phyloP scores from a whole-genome alignment of 768 basidiomycete genomes.

The Chiua virens region DNA sequence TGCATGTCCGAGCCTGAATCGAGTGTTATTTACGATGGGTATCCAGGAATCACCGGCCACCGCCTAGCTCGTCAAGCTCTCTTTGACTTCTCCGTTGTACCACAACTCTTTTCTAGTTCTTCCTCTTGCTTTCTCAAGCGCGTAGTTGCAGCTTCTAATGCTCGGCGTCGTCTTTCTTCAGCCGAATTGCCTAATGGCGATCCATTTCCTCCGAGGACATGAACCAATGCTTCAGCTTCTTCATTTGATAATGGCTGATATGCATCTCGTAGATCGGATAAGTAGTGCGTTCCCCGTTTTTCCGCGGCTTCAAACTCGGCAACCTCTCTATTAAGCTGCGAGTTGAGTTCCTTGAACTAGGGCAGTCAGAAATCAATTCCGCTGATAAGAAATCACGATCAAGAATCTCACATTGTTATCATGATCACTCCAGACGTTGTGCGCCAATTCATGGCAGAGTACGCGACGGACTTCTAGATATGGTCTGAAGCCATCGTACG shows the following conservation, averaged over 20 bases:
- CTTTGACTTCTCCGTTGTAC: slow-evolving; percentile 39
- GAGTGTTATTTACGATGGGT: too few relatives aligned
- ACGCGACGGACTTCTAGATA: slow-evolving; percentile 67
- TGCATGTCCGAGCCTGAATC: too few relatives aligned
- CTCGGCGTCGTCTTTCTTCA: slow-evolving; percentile 56
- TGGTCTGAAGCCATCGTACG: slow-evolving; percentile 68
- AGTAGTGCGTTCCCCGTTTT: slow-evolving; percentile 52
- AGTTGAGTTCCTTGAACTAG: slow-evolving; percentile 75
- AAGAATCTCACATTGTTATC: slow-evolving; percentile 59
- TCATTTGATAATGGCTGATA: slow-evolving; percentile 56
- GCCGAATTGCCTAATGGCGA: slow-evolving; percentile 40
- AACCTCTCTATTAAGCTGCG: slow-evolving; percentile 71
- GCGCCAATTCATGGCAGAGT: slow-evolving; percentile 75
- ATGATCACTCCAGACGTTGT: slow-evolving; percentile 74
- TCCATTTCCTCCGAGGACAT: slow-evolving; percentile 54
- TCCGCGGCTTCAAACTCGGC: slow-evolving; percentile 60
- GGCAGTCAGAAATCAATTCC: background rate
- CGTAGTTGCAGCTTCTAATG: slow-evolving; percentile 60
- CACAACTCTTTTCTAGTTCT: slow-evolving; percentile 70
- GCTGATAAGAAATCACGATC: background rate
- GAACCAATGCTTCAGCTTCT: slow-evolving; percentile 54
- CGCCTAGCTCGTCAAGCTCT: background rate
- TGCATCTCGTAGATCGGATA: slow-evolving; percentile 35
- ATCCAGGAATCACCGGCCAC: background rate
- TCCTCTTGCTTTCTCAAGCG: slow-evolving; percentile 66